These are phyloP conservation scores for Ceratocystis eucalypticola DNA, from an alignment of 2,329 filamentous ascomycete species.

Conservation along the genomic window DNA sequence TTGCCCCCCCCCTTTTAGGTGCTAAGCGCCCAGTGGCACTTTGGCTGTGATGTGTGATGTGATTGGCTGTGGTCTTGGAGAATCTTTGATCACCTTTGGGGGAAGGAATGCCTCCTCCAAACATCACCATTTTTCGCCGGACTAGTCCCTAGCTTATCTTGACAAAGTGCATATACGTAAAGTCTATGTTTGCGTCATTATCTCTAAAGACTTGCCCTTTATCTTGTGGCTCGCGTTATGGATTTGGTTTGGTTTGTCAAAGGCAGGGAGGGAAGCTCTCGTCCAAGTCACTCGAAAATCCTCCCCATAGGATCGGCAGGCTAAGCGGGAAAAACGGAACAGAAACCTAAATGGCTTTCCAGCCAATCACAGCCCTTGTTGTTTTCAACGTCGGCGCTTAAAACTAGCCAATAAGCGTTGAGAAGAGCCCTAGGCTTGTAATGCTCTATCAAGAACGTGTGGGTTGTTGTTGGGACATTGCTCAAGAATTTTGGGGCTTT, in stretches of 20 bases:
- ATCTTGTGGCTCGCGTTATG: background rate
- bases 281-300: too few relatives aligned
- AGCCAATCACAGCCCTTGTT: conserved; percentile 11
- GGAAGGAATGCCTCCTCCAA: background rate
- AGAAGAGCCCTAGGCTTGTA: background rate
- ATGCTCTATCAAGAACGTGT: conserved; percentile 2
- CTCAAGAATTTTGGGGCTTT: background rate
- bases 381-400: conserved; percentile 12
- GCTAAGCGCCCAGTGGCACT: conserved; percentile 2
- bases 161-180: too few relatives aligned
- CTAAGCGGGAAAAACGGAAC: background rate
- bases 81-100: background rate
- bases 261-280: background rate
- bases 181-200: background rate
- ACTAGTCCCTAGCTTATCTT: background rate
- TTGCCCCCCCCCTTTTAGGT: too few relatives aligned
- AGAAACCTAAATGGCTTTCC: background rate
- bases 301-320: background rate
- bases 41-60: background rate
- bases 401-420: background rate
- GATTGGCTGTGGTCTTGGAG: background rate
- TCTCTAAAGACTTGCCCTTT: background rate
- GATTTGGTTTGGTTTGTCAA: background rate
- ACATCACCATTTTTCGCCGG: background rate
- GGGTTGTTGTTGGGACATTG: background rate